Percentiles rank a stretch among this genome's conserved stretches.
Evolutionary conservation across 2,329 filamentous ascomycete genomes (phyloP).

Genomic region (Alternaria triticimaculans): DNA sequence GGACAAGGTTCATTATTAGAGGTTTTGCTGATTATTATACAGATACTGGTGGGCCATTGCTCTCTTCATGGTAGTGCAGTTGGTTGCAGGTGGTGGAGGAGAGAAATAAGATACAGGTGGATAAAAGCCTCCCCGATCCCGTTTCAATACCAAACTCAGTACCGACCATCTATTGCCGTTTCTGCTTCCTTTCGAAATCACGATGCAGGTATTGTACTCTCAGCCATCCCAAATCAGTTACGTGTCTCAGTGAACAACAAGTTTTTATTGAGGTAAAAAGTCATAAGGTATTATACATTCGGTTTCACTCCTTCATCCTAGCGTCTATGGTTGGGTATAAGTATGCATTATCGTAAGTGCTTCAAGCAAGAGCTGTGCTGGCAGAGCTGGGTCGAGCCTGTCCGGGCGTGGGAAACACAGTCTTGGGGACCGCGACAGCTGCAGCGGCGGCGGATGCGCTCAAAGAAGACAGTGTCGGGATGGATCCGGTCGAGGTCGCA

Average conservation of each 20-base stretch:
- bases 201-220: background rate
- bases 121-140: background rate
- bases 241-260: background rate
- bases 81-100: conserved; percentile 53
- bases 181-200: background rate
- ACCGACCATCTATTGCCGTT: background rate
- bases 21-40: conserved; percentile 19
- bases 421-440: conserved; percentile 1
- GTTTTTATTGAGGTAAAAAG: background rate
- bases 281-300: conserved; percentile 8
- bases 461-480: conserved; percentile 12
- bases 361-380: conserved; percentile 9
- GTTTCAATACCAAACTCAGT: background rate
- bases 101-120: conserved; percentile 11
- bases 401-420: background rate
- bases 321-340: conserved; percentile 1
- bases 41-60: conserved; percentile 61
- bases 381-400: conserved; percentile 1
- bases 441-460: conserved; percentile 3
- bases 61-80: conserved; percentile 55
- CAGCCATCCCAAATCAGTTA: background rate
- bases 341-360: background rate
- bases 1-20: background rate
- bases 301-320: background rate
- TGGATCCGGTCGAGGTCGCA: conserved; percentile 3